phyloP scores from a whole-genome alignment of 371 early-diverging fungal genomes.

The Mucor ambiguus region DNA sequence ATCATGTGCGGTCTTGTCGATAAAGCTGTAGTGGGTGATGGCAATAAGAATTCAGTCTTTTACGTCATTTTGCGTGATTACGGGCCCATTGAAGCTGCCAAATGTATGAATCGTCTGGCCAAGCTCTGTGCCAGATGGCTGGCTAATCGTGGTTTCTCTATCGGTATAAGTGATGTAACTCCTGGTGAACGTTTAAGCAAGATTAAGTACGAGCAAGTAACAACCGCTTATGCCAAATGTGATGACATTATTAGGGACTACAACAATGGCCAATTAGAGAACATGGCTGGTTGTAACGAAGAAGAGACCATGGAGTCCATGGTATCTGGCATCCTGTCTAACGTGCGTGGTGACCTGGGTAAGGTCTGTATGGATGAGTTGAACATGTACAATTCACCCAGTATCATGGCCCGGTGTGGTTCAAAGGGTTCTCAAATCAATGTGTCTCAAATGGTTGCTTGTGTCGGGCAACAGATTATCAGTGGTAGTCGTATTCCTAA shows the following conservation, averaged over 20 bases:
- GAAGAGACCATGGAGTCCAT: constrained; percentile 91
- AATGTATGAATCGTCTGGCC: constrained; percentile 92
- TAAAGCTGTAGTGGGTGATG: constrained; percentile 97
- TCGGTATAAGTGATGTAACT: constrained; percentile 98
- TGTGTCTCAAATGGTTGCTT: constrained; percentile 99
- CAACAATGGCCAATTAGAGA: constrained; percentile 75
- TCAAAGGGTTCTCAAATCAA: constrained; percentile 89
- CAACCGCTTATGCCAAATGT: constrained; percentile 83
- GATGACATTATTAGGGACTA: constrained; percentile 81
- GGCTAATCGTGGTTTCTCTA: constrained; percentile 95
- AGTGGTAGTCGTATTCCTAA: constrained; percentile 96
- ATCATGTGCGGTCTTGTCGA: constrained; percentile 96
- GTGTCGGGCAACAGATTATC: constrained; percentile 99
- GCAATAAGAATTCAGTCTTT: constrained; percentile 93
- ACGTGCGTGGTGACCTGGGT: constrained; percentile 97
- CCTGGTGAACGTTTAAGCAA: constrained; percentile 78
- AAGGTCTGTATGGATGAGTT: constrained; percentile 94
- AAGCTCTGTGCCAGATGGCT: constrained; percentile 95
- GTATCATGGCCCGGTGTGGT: constrained; percentile 96
- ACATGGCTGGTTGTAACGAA: constrained; percentile 87
- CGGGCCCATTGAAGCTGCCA: constrained; percentile 85
- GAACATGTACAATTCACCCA: constrained; percentile 94
- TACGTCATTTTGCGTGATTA: constrained; percentile 94
- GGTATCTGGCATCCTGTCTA: constrained; percentile 89
- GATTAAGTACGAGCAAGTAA: constrained; percentile 82